Conservation (phyloP, 176 grass and related monocot genomes). For the Panicum miliaceum region DNA sequence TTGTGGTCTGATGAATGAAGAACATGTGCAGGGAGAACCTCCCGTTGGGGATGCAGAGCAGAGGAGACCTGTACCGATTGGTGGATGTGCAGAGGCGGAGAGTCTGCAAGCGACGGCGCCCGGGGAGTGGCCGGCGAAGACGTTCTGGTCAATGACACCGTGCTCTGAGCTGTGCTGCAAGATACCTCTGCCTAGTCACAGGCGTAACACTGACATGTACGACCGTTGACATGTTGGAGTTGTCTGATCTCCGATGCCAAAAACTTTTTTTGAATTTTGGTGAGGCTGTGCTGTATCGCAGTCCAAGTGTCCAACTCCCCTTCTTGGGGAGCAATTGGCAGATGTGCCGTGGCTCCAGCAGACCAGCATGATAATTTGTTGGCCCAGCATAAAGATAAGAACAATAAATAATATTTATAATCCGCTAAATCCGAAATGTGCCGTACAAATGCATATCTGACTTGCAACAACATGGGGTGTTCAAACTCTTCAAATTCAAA, state of each 20-base stretch:
- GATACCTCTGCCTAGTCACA: neutral
- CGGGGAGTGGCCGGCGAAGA: neutral
- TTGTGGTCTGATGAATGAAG: neutral
- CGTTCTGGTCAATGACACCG: neutral
- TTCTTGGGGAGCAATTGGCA: neutral
- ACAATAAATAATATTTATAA: neutral
- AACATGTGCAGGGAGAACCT: constrained; percentile 60
- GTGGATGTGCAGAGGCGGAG: constrained; percentile 35
- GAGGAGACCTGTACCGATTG: constrained; percentile 57
- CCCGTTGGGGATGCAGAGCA: constrained; percentile 57
- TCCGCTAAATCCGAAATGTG: neutral
- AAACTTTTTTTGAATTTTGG: neutral
- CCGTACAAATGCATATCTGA: neutral
- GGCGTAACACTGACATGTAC: neutral
- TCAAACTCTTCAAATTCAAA: neutral
- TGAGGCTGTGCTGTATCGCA: neutral
- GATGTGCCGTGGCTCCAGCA: neutral
- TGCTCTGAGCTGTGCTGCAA: neutral
- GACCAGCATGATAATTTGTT: neutral
- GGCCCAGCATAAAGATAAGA: neutral
- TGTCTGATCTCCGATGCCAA: neutral
- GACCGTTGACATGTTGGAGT: neutral
- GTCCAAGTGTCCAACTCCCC: neutral
- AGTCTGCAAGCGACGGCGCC: constrained; percentile 1
- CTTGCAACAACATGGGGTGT: neutral